Evolutionary conservation across 2,329 filamentous ascomycete species (phyloP).

Genomic region (Aspergillus terreus): DNA sequence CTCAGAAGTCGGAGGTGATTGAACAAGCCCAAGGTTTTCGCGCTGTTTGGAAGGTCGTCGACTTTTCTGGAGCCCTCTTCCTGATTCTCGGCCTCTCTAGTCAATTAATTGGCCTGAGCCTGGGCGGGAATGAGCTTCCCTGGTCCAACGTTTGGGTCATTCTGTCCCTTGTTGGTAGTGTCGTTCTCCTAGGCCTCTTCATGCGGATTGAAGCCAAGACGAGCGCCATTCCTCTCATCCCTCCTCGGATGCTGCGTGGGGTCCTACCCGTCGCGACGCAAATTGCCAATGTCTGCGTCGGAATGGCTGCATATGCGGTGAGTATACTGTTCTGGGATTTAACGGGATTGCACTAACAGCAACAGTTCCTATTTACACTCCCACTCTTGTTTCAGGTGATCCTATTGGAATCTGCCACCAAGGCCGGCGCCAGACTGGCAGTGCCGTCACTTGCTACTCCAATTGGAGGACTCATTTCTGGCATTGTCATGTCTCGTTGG

Average conservation of each 20-base stretch:
- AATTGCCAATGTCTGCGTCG: slow-evolving; percentile 57
- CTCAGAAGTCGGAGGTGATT: slow-evolving; percentile 21
- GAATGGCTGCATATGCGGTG: slow-evolving; percentile 61
- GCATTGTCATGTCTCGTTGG: slow-evolving; percentile 48
- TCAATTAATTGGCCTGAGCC: slow-evolving; percentile 47
- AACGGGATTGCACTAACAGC: neutral
- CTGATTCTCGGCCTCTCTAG: slow-evolving; percentile 57
- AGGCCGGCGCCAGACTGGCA: slow-evolving; percentile 42
- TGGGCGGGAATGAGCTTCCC: slow-evolving; percentile 45
- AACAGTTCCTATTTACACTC: slow-evolving; percentile 46
- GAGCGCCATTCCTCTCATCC: slow-evolving; percentile 43
- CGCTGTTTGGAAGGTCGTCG: slow-evolving; percentile 53
- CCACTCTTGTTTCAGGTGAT: slow-evolving; percentile 44
- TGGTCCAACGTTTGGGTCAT: slow-evolving; percentile 44
- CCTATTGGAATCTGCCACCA: slow-evolving; percentile 41
- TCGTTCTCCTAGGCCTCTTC: slow-evolving; percentile 36
- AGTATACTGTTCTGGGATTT: slow-evolving; percentile 22
- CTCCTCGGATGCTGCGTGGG: slow-evolving; percentile 52
- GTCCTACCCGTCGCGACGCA: slow-evolving; percentile 54
- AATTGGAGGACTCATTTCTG: slow-evolving; percentile 42
- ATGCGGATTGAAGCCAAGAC: slow-evolving; percentile 40
- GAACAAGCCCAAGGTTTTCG: slow-evolving; percentile 24
- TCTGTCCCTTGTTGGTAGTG: slow-evolving; percentile 33
- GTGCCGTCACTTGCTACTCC: slow-evolving; percentile 46
- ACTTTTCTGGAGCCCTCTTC: slow-evolving; percentile 55